Evolutionary conservation across 2,329 filamentous ascomycete species (phyloP), one percentile per base, ranked within the genome.

Genomic region (Aspergillus melleus): DNA sequence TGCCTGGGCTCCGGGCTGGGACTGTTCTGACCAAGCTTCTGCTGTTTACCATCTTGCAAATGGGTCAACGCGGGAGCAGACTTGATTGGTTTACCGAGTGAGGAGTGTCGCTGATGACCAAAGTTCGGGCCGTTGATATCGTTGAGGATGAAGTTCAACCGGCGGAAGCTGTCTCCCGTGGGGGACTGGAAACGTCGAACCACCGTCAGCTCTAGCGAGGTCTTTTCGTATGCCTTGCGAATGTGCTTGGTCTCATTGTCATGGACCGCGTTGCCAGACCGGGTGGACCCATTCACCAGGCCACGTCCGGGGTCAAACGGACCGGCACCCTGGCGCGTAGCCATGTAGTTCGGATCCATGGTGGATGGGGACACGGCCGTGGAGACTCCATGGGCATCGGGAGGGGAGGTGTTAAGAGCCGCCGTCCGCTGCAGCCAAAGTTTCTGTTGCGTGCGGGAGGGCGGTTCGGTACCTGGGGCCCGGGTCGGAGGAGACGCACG

Each of bases 381-480:
- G 5, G 73, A 61, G 9, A 71, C 63, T 24, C 74, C 75, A 68
- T 76, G 74, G 14, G 66, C 61, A 59, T 79, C 76, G 4, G 77
- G 76, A 19, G 78, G 76, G 5, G 79, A 80, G 52, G 77, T 79
- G 32, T 78, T 78, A 16, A 79, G 66, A 11, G 76, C 71, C 24
- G 78, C 77, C 11, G 78, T 79, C 50, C 79, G 74, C 60, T 81
- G 78, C 47, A 81, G 71, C 76, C 79, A 80, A 12, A 81, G 72
- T 61, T 79, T 80, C 63, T 81, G 79, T 62, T 81, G 78, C 4
- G 79, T 81, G 53, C 79, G 74, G n/a, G 79, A 81, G 19, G 71
- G 73, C 6, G 75, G 71, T 53, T 78, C 75, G n/a, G 67, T 64
- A n/a, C 73, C 73, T 4, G 68, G 68, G n/a, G 70, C 72, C 12